phyloP scores from a whole-genome alignment of 2,329 filamentous ascomycete species.

The Ophiocordyceps robertsii region DNA sequence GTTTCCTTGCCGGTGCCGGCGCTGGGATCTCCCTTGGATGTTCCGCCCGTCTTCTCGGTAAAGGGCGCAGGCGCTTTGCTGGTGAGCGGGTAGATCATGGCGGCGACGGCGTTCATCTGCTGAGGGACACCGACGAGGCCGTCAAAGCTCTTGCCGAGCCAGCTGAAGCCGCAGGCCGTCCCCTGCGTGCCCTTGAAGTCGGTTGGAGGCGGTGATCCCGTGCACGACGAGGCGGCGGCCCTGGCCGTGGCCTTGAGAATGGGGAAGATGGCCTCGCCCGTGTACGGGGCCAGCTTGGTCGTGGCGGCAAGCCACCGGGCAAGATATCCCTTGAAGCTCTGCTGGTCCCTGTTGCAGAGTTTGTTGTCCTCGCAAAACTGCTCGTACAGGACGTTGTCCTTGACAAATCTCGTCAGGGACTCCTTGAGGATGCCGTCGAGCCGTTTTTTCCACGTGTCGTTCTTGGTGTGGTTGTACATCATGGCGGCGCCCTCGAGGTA shows the following conservation, averaged over 20 bases:
- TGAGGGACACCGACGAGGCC: slow-evolving; percentile 49
- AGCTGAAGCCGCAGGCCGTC: slow-evolving; percentile 55
- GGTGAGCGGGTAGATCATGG: slow-evolving; percentile 48
- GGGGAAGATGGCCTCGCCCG: slow-evolving; percentile 32
- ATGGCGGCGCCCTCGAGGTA: slow-evolving; percentile 48
- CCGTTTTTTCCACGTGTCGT: slow-evolving; percentile 40
- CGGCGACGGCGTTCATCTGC: slow-evolving; percentile 54
- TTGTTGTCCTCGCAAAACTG: slow-evolving; percentile 47
- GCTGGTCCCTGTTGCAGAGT: slow-evolving; percentile 58
- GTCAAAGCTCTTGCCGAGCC: slow-evolving; percentile 45
- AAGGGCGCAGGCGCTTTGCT: slow-evolving; percentile 27
- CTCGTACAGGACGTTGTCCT: slow-evolving; percentile 44
- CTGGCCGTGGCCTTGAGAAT: slow-evolving; percentile 36
- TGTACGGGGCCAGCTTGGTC: slow-evolving; percentile 40
- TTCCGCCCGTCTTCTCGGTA: slow-evolving; percentile 45
- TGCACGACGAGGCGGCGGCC: slow-evolving; percentile 39
- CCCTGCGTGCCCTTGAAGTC: slow-evolving; percentile 37
- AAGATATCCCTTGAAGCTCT: slow-evolving; percentile 65
- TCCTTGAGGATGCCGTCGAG: slow-evolving; percentile 43
- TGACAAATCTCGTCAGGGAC: slow-evolving; percentile 39
- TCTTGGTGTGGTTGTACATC: slow-evolving; percentile 47
- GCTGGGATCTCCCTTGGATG: slow-evolving; percentile 33
- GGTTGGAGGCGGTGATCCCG: slow-evolving; percentile 22
- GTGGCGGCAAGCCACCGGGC: slow-evolving; percentile 50
- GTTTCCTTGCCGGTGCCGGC: slow-evolving; percentile 13